Base-by-base conservation (phyloP, 2,329 filamentous ascomycete genomes). In the Venturia carpophila region DNA sequence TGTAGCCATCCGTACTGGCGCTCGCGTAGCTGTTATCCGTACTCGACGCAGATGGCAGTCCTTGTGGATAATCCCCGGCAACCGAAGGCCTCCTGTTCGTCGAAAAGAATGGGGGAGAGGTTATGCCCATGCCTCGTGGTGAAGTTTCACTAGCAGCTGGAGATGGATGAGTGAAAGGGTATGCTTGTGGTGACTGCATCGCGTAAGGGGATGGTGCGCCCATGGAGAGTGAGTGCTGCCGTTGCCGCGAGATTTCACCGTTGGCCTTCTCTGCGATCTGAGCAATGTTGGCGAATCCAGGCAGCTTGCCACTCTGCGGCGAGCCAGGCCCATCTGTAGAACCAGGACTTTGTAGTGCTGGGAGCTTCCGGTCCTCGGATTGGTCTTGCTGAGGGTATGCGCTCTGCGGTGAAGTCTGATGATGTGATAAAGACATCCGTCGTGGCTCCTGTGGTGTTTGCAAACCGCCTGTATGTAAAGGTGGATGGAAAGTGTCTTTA, bases 151-250 rank as follows among this genome's bases (percentile, higher is more conserved):
- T 65, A 71, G 52, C 66, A 67, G 39, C 75, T 75, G 17, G 75
- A 75, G 34, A 71, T 72, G 64, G 75, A 73, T n/a, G 75, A 75
- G 10, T 73, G 71, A 65, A 70, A 69, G 64, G 74, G 73, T 15
- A 73, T 67, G 69, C 69, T 49, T 70, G 69, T 34, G 71, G 71
- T 24, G 37, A 42, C 4, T 37, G 42, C 13, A 42, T 43, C 19
- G 63, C 11, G 43, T 24, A 56, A 15, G 47, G 63, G 24, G 63
- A 64, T 5, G 49, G 49, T 21, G 37, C 47, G 39, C 17, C n/a
- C 27, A 60, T 21, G 19, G 63, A 64, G n/a, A 52, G 42, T 1
- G 60, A 62, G 7, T 47, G 45, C 21, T 43, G 45, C 42, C 41
- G 21, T 11, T 63, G 61, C 24, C 63, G 63, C 15, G 24, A 21